A percentile compares a stretch with the other conserved stretches of the same genome.
These are phyloP conservation scores for Hibiscus syriacus DNA, from an alignment of 345 rosid species.

Conservation along the genomic window DNA sequence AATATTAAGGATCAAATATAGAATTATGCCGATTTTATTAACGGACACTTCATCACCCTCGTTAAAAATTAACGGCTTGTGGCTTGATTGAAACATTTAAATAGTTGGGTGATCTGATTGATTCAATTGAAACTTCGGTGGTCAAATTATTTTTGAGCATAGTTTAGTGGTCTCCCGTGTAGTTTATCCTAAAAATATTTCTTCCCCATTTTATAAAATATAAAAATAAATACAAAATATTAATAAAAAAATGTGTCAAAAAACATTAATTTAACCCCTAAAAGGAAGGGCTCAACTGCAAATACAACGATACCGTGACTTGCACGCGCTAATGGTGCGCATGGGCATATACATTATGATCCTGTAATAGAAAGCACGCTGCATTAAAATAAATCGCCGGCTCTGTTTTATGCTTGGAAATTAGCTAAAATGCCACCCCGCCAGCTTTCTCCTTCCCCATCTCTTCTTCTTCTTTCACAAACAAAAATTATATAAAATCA, in stretches of 20 bases:
- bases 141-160: too few relatives aligned
- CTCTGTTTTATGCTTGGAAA: neutral
- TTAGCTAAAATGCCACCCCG: neutral
- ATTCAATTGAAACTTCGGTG: too few relatives aligned
- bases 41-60: too few relatives aligned
- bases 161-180: too few relatives aligned
- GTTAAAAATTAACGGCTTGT: too few relatives aligned
- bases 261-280: neutral
- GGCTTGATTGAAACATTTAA: too few relatives aligned
- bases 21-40: too few relatives aligned
- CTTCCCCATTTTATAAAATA: too few relatives aligned
- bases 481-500: neutral
- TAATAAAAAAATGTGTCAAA: neutral
- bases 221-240: neutral
- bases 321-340: neutral
- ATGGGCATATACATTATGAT: neutral
- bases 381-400: conserved; percentile 4
- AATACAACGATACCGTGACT: neutral
- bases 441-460: neutral
- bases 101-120: too few relatives aligned
- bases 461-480: neutral
- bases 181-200: too few relatives aligned
- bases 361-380: neutral
- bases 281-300: too few relatives aligned
- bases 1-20: too few relatives aligned